These are phyloP conservation scores for Chionographis japonica DNA, from an alignment of 106 monocot species.

Conservation along the genomic window DNA sequence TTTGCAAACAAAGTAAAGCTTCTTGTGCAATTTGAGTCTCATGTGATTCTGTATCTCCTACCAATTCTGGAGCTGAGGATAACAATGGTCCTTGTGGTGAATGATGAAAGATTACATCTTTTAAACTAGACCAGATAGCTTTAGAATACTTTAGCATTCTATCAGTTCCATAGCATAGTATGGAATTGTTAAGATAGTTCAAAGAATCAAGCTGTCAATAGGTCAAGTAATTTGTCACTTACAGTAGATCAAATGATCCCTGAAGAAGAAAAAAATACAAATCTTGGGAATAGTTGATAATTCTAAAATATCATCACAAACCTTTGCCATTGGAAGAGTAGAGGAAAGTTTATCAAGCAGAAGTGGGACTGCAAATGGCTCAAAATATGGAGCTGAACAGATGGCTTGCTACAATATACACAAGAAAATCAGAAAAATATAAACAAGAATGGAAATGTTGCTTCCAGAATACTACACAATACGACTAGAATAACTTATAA, in stretches of 20 bases:
- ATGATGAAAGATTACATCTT: slow-evolving; percentile 54
- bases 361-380: slow-evolving; percentile 75
- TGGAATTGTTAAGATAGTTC: slow-evolving; percentile 75
- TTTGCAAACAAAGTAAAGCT: slow-evolving; percentile 66
- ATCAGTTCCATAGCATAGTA: slow-evolving; percentile 56
- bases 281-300: background rate
- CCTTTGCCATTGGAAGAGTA: slow-evolving; percentile 87
- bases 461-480: background rate
- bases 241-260: background rate
- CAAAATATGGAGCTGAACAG: slow-evolving; percentile 79
- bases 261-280: background rate
- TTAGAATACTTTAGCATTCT: slow-evolving; percentile 66
- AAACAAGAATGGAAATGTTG: background rate
- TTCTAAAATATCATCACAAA: slow-evolving; percentile 20
- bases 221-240: slow-evolving; percentile 5
- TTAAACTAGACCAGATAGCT: slow-evolving; percentile 67
- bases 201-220: slow-evolving; percentile 89
- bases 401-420: slow-evolving; percentile 53
- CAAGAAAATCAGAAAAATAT: slow-evolving; percentile 3
- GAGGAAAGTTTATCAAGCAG: slow-evolving; percentile 95
- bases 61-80: slow-evolving; percentile 10
- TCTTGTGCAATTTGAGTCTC: slow-evolving; percentile 57
- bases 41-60: slow-evolving; percentile 24
- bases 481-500: background rate
- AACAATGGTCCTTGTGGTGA: slow-evolving; percentile 14